Conservation (phyloP, 2,329 filamentous ascomycete genomes). For the Pestalotiopsis sp. region DNA sequence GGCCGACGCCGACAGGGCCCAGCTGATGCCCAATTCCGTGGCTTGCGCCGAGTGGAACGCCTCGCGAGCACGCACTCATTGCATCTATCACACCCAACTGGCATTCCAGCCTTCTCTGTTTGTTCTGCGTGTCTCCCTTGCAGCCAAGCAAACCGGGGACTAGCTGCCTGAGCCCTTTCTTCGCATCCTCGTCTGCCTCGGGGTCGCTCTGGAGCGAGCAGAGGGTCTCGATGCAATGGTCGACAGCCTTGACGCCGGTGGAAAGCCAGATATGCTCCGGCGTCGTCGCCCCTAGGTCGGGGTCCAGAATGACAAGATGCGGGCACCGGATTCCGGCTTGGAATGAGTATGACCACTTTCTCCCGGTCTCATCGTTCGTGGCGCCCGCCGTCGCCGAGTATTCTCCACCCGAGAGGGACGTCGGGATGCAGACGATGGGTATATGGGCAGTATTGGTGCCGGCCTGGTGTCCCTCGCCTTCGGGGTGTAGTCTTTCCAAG, state of each 20-base stretch:
- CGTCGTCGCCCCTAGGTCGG: conserved; percentile 51
- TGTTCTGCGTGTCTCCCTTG: conserved; percentile 32
- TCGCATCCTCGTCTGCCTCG: conserved; percentile 22
- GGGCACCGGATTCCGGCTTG: conserved; percentile 41
- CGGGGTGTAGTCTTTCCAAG: conserved; percentile 37
- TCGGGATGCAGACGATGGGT: conserved; percentile 36
- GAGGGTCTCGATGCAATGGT: conserved; percentile 34
- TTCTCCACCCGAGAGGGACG: conserved; percentile 38
- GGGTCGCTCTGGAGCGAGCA: conserved; percentile 26
- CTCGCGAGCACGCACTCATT: conserved; percentile 46
- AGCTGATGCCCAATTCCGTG: conserved; percentile 57
- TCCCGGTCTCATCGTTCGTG: conserved; percentile 27
- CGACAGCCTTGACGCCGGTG: conserved; percentile 46
- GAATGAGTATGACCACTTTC: conserved; percentile 30
- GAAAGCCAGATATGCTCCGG: conserved; percentile 58
- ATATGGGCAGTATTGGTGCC: conserved; percentile 27
- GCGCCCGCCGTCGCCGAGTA: conserved; percentile 34
- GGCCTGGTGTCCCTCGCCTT: conserved; percentile 23
- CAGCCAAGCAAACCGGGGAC: conserved; percentile 24
- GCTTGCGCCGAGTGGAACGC: conserved; percentile 49
- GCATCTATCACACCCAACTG: conserved; percentile 55
- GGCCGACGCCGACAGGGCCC: conserved; percentile 57
- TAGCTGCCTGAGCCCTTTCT: conserved; percentile 21
- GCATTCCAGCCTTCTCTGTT: conserved; percentile 46
- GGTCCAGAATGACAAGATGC: conserved; percentile 58